Evolutionary conservation across 179 eudicot genomes (phyloP).

Genomic region (Beta lomatogona): DNA sequence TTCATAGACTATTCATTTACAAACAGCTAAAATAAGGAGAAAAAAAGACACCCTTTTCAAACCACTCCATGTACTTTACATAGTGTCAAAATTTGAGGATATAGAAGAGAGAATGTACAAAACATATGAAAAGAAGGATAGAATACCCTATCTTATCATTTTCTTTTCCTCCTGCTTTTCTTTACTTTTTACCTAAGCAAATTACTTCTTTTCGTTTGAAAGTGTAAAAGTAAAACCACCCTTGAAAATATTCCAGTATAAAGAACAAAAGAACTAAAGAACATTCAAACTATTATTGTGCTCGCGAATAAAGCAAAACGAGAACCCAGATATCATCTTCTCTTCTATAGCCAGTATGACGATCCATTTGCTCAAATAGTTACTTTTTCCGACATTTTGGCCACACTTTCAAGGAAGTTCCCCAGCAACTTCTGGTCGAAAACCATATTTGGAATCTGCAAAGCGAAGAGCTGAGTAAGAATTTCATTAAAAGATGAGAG

Average conservation of each 20-base stretch:
- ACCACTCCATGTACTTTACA: not conserved
- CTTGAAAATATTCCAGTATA: not conserved
- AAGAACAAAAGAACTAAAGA: constrained; percentile 7
- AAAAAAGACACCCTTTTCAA: not conserved
- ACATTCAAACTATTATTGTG: not conserved
- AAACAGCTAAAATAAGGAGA: not conserved
- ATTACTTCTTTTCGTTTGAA: constrained; percentile 5
- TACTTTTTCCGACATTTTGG: constrained; percentile 26
- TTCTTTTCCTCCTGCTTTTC: not conserved
- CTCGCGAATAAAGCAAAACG: constrained; percentile 11
- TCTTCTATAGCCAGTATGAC: not conserved
- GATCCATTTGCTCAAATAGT: constrained; percentile 9
- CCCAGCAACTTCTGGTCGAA: constrained; percentile 85
- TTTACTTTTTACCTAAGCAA: not conserved
- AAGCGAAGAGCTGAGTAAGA: constrained; percentile 18
- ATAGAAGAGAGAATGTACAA: not conserved
- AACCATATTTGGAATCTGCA: constrained; percentile 82
- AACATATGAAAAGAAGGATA: constrained; percentile 2
- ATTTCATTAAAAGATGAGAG: not conserved
- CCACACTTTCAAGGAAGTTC: constrained; percentile 43
- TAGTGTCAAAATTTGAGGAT: not conserved
- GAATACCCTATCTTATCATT: not conserved
- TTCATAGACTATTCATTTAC: not conserved
- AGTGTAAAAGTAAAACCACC: constrained; percentile 5
- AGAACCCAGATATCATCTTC: not conserved